Base-by-base conservation (phyloP, 805 yeast species). In the Peterozyma toletana region DNA sequence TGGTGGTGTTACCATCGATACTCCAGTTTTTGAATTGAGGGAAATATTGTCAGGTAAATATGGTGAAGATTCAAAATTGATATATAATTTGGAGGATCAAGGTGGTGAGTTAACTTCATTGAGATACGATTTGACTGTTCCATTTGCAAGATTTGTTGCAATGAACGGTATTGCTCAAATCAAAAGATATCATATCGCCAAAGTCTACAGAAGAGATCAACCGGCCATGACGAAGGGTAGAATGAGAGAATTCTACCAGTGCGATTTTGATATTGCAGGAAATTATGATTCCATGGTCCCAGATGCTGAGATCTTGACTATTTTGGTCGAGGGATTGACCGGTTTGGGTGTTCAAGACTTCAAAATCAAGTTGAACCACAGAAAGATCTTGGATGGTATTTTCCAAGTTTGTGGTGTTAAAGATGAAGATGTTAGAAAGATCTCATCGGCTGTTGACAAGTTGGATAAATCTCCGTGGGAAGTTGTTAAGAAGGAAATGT, bases 221-320 rank as follows among this genome's bases (percentile, higher is more conserved):
- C 99, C 99, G 5, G 99, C 99, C 9, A 93, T 93, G 99, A 91
- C 98, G 41, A 93, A 93, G 67, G 99, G 99, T 49, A 80, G 99
- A 67, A 93, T 93, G 99, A 86, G 99, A 77, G 99, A 93, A 67
- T 93, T 93, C 59, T 93, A 93, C 66, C 99, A 93, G 69, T 93
- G 99, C 72, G 99, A 93, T 69, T 86, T 93, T 56, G 99, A 93
- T 64, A 73, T 93, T 58, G 99, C 99, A 17, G 99, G 99, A 42
- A 66, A 63, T 45, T 91, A 85, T 62, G 99, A 93, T 57, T 57
- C 81, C 29, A 93, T 93, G 99, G 93, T 93, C 39, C 96, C 99
- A 18, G 99, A 93, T 62, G 80, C 97, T 9, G 99, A 93, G 68
- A 72, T 83, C 46, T 73, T 93, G 68, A 78, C 84, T 47, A 71